phyloP scores from a whole-genome alignment of 352 stramenopile species.

The Phytophthora foliorum region DNA sequence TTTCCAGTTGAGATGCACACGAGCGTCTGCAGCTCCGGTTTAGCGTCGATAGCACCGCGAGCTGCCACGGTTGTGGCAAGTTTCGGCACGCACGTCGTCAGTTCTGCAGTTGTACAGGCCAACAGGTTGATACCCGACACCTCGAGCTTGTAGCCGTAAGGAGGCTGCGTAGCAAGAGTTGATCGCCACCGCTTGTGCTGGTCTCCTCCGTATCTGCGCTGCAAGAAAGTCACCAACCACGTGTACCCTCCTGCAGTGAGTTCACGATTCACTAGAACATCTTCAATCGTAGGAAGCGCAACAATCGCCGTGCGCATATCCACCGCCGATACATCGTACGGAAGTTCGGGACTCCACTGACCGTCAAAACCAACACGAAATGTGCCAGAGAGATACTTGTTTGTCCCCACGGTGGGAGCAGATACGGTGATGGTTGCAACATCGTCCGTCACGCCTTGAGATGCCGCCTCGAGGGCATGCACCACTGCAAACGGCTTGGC shows the following conservation, averaged over 20 bases:
- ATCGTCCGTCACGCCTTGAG: slow-evolving; percentile 51
- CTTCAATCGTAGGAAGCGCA: slow-evolving; percentile 69
- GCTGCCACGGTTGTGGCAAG: slow-evolving; percentile 56
- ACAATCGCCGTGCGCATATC: slow-evolving; percentile 74
- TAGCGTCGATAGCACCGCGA: slow-evolving; percentile 51
- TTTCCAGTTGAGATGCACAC: slow-evolving; percentile 45
- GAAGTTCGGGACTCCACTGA: slow-evolving; percentile 88
- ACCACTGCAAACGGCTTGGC: slow-evolving; percentile 64
- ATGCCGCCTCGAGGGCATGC: slow-evolving; percentile 48
- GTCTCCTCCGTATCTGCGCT: slow-evolving; percentile 61
- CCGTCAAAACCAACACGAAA: slow-evolving; percentile 93
- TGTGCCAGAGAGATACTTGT: slow-evolving; percentile 67
- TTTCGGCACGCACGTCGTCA: slow-evolving; percentile 48
- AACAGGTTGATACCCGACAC: slow-evolving; percentile 65
- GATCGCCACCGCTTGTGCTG: slow-evolving; percentile 66
- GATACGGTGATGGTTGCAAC: slow-evolving; percentile 80
- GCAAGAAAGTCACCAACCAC: slow-evolving; percentile 80
- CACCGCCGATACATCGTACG: slow-evolving; percentile 85
- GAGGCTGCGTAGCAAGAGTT: slow-evolving; percentile 43
- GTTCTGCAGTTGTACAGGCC: slow-evolving; percentile 58
- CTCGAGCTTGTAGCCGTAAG: slow-evolving; percentile 61
- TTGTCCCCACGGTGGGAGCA: slow-evolving; percentile 53
- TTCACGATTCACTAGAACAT: slow-evolving; percentile 60
- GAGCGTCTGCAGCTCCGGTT: slow-evolving; percentile 69
- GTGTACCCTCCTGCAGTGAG: slow-evolving; percentile 77